Conservation (phyloP, 2,329 filamentous ascomycete genomes). For the Fusarium penzigii region DNA sequence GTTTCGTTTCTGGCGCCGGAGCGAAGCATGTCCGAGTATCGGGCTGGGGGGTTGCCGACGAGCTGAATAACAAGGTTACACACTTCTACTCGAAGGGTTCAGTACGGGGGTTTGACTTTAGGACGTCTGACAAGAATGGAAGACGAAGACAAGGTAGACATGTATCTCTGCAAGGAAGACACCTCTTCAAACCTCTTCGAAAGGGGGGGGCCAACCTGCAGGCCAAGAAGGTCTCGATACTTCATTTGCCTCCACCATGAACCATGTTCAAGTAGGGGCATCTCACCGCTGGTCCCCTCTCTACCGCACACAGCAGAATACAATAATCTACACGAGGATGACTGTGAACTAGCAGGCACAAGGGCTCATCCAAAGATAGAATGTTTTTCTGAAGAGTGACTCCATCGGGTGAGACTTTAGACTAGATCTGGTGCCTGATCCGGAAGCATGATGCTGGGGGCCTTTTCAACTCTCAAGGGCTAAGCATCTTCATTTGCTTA, state of each 20-base stretch:
- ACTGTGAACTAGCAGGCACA: not conserved
- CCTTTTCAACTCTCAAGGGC: not conserved
- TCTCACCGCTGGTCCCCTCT: not conserved
- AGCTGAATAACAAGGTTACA: too few species aligned
- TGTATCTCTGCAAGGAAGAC: not conserved
- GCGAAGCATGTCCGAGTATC: not conserved
- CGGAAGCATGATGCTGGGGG: not conserved
- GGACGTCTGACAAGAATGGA: not conserved
- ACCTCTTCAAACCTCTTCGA: not conserved
- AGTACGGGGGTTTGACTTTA: not conserved
- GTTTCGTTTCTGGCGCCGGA: not conserved
- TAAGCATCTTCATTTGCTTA: not conserved
- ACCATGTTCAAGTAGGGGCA: not conserved
- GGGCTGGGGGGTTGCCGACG: too few species aligned
- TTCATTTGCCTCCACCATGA: not conserved
- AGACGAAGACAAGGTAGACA: not conserved
- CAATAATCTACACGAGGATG: not conserved
- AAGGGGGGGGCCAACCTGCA: not conserved
- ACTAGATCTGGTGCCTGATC: not conserved
- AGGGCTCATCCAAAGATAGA: not conserved
- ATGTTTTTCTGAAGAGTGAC: not conserved
- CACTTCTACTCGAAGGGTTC: too few species aligned
- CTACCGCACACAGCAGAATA: not conserved
- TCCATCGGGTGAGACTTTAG: not conserved
- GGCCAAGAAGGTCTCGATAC: not conserved